Percentiles rank a stretch among this genome's conserved stretches.
Conservation (phyloP, 1,284 basidiomycete genomes). For the Leccinum pachyderme region DNA sequence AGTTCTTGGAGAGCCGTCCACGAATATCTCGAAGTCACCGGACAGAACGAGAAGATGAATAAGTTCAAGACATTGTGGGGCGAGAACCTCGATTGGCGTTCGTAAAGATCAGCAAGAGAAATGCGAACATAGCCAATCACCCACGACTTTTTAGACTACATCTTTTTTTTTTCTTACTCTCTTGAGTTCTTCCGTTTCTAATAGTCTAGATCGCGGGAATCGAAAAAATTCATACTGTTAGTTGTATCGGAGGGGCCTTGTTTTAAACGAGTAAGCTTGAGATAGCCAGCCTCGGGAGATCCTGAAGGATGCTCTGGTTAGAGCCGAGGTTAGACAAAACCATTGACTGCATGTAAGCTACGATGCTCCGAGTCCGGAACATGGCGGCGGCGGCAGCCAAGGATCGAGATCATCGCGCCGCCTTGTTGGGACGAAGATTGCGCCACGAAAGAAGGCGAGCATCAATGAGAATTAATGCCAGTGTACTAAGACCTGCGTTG, state of each 20-base stretch:
- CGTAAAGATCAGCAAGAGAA: no score
- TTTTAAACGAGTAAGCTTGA: no score
- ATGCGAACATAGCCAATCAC: no score
- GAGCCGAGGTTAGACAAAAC: no score
- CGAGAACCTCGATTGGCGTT: slow-evolving; percentile 20
- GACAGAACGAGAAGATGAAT: slow-evolving; percentile 9
- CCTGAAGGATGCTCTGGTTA: no score
- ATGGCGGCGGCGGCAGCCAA: slow-evolving; percentile 18
- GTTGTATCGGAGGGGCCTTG: no score
- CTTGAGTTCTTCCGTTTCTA: no score
- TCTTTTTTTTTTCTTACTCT: no score
- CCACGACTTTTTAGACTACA: no score
- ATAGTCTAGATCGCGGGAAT: no score
- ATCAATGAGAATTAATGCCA: slow-evolving; percentile 23
- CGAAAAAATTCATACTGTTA: no score
- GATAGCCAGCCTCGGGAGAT: no score
- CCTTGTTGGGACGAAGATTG: slow-evolving; percentile 27
- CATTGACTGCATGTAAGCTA: slow-evolving; percentile 18
- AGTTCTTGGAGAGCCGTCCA: slow-evolving; percentile 27
- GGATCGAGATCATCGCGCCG: slow-evolving; percentile 26
- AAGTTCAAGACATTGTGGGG: slow-evolving; percentile 22
- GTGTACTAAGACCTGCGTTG: slow-evolving; percentile 29
- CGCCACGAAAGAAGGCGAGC: slow-evolving; percentile 25
- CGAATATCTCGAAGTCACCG: slow-evolving; percentile 18
- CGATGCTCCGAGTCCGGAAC: slow-evolving; percentile 31